A percentile compares a stretch with the other conserved stretches of the same genome.
Conservation (phyloP, 1,284 basidiomycete species). For the Sparassis latifolia region DNA sequence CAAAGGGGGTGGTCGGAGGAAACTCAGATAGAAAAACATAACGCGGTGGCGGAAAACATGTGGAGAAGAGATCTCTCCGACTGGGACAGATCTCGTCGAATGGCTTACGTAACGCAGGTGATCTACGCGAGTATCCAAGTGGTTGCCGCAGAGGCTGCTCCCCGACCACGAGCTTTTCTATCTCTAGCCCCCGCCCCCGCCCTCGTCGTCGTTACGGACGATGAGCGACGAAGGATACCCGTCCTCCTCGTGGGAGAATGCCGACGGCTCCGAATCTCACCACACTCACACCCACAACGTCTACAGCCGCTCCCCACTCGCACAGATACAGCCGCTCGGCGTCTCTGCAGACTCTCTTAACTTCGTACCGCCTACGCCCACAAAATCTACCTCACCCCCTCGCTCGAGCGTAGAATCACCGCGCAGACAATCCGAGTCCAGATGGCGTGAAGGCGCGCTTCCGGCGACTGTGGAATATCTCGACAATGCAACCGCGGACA, state of each 20-base stretch:
- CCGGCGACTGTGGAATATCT: slow-evolving; percentile 27
- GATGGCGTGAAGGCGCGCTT: slow-evolving; percentile 43
- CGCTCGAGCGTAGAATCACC: slow-evolving; percentile 44
- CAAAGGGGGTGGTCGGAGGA: slow-evolving; percentile 68
- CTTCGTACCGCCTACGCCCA: slow-evolving; percentile 16
- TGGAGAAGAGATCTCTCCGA: too few relatives aligned
- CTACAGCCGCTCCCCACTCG: not conserved
- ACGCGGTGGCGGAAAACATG: too few relatives aligned
- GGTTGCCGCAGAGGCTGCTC: too few relatives aligned
- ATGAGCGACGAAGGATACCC: slow-evolving; percentile 56
- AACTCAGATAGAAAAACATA: slow-evolving; percentile 78
- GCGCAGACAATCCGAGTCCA: slow-evolving; percentile 36
- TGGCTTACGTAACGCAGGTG: too few relatives aligned
- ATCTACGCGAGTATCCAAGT: too few relatives aligned
- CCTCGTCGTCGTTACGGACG: slow-evolving; percentile 1
- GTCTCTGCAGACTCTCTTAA: slow-evolving; percentile 17
- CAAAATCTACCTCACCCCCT: slow-evolving; percentile 15
- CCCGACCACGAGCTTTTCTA: not conserved
- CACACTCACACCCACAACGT: slow-evolving; percentile 31
- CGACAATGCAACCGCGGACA: slow-evolving; percentile 27
- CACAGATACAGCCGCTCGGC: slow-evolving; percentile 15
- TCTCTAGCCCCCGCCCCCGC: not conserved
- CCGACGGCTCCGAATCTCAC: slow-evolving; percentile 29
- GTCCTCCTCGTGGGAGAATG: slow-evolving; percentile 44
- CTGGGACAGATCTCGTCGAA: too few relatives aligned